Evolutionary conservation across 768 basidiomycete genomes (phyloP), one percentile per base, ranked within the genome.

Genomic region (Lactarius evosmus): DNA sequence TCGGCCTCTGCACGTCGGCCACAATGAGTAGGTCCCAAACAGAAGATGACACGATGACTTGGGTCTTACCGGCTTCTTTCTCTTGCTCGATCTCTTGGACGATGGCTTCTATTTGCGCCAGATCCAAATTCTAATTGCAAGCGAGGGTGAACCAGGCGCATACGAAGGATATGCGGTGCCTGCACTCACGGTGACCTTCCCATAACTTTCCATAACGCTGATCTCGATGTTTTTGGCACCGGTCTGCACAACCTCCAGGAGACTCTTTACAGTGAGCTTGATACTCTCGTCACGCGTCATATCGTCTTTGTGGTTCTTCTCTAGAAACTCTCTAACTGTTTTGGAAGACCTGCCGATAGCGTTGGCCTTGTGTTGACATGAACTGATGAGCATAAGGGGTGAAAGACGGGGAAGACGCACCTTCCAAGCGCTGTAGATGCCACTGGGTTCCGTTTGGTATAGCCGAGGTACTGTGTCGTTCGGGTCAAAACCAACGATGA

Each of bases 211-310:
- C 93, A 98, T 95, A 51, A 98, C 92, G 66, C 91, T 95, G 70
- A 99, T 93, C 75, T 99, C 97, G 67, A 99, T 98, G 76, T 99
- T 99, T 81, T 98, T 98, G 5, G 97, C 97, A n/a, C 97, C 97
- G 2, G 97, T 98, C 78, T 98, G 97, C 8, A 99, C 97, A 40
- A 99, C 95, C 75, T 99, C 97, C 27, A 99, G 80, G 70, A 99
- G 79, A 73, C 89, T 91, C 80, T 98, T 98, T 66, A 99, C 85
- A 0, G 97, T 94, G 54, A 99, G 78, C 75, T 97, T 97, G 75
- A 99, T 91, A 57, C 89, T 87, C 65, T 97, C 94, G 56, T 94
- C 94, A 64, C 92, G 81, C 7, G 84, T 80, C 79, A 97, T 80
- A 67, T 91, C 93, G 66, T 97, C 94, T 70, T 88, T 93, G 77